phyloP scores from a whole-genome alignment of 192 early-diverging fungal species.

The Chytriomyces sp. region DNA sequence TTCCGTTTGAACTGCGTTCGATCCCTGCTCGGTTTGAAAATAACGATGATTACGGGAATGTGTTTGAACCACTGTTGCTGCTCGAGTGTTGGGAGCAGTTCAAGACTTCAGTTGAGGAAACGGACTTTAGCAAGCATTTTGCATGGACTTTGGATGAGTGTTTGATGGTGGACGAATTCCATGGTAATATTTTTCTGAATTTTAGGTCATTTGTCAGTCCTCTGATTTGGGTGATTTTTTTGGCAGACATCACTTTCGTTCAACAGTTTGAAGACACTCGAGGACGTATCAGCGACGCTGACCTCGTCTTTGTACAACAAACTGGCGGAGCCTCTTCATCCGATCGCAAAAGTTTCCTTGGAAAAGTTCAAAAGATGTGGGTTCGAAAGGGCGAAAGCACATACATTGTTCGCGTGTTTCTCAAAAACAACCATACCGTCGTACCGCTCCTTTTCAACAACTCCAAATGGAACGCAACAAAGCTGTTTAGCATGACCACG shows the following conservation, averaged over 20 bases:
- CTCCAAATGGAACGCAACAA: conserved; percentile 47
- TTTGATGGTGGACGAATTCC: conserved; percentile 74
- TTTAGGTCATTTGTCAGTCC: conserved; percentile 19
- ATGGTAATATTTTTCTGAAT: conserved; percentile 36
- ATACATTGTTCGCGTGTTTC: conserved; percentile 54
- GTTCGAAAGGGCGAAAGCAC: conserved; percentile 51
- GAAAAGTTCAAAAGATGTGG: conserved; percentile 57
- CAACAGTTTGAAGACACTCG: conserved; percentile 58
- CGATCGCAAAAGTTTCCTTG: conserved; percentile 55
- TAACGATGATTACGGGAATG: conserved; percentile 61
- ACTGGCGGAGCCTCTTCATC: conserved; percentile 7
- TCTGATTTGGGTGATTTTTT: not conserved
- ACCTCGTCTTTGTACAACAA: conserved; percentile 23
- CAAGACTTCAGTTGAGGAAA: conserved; percentile 71
- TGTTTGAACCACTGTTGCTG: conserved; percentile 82
- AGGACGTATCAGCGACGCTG: conserved; percentile 8
- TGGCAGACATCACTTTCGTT: conserved; percentile 26
- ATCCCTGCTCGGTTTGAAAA: conserved; percentile 69
- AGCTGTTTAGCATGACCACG: conserved; percentile 72
- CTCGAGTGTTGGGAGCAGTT: conserved; percentile 88
- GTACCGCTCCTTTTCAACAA: conserved; percentile 33
- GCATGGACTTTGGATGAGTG: conserved; percentile 51
- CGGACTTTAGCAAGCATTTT: conserved; percentile 55
- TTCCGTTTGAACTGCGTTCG: conserved; percentile 40
- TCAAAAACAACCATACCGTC: conserved; percentile 49